phyloP scores from a whole-genome alignment of 805 yeast genomes.

The Candida xyloterini region DNA sequence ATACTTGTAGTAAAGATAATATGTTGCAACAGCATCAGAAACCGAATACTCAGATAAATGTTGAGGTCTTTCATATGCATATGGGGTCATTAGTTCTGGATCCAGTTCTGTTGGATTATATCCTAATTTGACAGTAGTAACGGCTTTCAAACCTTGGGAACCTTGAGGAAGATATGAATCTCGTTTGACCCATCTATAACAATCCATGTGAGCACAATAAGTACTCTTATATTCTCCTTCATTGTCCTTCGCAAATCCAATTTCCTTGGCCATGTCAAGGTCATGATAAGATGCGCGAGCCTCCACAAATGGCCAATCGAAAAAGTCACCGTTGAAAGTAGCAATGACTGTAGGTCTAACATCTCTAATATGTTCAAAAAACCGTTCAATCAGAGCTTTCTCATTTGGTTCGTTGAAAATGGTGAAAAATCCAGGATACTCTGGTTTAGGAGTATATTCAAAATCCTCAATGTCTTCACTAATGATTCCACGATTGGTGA shows the following conservation, averaged over 20 bases:
- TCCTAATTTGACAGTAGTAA: constrained; percentile 91
- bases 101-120: constrained; percentile 95
- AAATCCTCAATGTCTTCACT: constrained; percentile 94
- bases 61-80: constrained; percentile 93
- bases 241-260: constrained; percentile 85
- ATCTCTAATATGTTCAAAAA: constrained; percentile 89
- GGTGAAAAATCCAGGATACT: constrained; percentile 85
- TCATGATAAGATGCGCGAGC: constrained; percentile 82
- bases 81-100: constrained; percentile 97
- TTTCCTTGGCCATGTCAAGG: constrained; percentile 83
- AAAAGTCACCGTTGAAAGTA: constrained; percentile 96
- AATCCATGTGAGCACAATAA: constrained; percentile 95
- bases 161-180: constrained; percentile 98
- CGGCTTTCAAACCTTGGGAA: constrained; percentile 96
- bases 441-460: constrained; percentile 96
- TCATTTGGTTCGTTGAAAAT: constrained; percentile 90
- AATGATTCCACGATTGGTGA: constrained; percentile 91
- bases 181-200: constrained; percentile 96
- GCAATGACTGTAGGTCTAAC: constrained; percentile 94
- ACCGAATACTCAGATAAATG: constrained; percentile 93
- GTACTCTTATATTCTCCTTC: constrained; percentile 93
- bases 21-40: constrained; percentile 99
- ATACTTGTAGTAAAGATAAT: constrained; percentile 90
- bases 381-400: constrained; percentile 64
- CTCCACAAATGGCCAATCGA: constrained; percentile 99